Base-by-base conservation (phyloP, 495 filamentous ascomycete species). In the Trichoderma erinaceum region DNA sequence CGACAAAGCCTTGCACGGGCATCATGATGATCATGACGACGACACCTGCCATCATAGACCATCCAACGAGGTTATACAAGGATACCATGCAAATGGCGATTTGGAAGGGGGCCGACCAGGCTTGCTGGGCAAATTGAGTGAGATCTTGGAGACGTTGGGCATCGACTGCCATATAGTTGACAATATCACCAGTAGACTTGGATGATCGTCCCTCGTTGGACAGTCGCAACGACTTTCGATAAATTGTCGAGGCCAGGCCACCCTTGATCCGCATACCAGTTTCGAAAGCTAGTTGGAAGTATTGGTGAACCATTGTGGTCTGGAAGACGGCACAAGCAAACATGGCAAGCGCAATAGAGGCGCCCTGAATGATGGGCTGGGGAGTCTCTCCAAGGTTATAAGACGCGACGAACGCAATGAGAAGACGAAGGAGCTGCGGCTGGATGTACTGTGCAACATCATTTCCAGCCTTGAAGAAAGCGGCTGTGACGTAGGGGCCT, bases 161-260 rank as follows among this genome's bases (percentile, higher is more conserved):
- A 76, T 99, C 96, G 25, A 98, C 93, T 29, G 96, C 95, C 92
- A 98, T 98, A 75, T 96, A 92, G 72, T 98, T 99, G 71, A 99
- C 96, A 77, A 98, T 97, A 76, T 99, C 96, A 63, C 96, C 96
- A 2, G 96, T 98, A 3, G 92, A 92, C 78, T 98, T 97, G 27
- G 87, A 73, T n/a, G 90, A 84, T 52, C 94, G 85, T 18, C 94
- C 96, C 78, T 99, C 96, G 72, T 96, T 97, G 0, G 93, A 97
- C 13, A 99, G 83, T 65, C 85, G 89, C 74, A 97, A 83, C 1
- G 92, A 88, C 78, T 99, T 99, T 56, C 88, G 84, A 74, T 97
- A 99, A 69, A 98, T 97, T 66, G 93, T 85, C 0, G 93, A 90
- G 12, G 92, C 96, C 72, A 99, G 75, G 25, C 91, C 84, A 38